phyloP scores from a whole-genome alignment of 257 asterid genomes.

The Solanum etuberosum region DNA sequence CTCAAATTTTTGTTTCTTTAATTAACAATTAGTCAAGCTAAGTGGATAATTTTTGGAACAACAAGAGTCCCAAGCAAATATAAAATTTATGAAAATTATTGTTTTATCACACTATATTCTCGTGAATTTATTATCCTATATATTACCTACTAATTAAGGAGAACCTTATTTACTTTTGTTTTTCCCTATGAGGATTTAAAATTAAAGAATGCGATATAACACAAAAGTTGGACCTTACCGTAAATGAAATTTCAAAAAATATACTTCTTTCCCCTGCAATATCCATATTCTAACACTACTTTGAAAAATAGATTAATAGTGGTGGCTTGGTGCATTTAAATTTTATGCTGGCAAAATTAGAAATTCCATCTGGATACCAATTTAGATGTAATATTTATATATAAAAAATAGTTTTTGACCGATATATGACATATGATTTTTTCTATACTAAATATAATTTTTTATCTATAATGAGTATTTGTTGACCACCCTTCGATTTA shows the following conservation, averaged over 20 bases:
- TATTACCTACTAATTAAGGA: not conserved
- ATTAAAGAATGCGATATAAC: too few species aligned
- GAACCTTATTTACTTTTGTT: not conserved
- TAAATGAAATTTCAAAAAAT: too few species aligned
- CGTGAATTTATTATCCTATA: not conserved
- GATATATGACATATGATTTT: too few species aligned
- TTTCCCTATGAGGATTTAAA: too few species aligned
- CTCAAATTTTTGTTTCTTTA: not conserved
- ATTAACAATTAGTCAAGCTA: not conserved
- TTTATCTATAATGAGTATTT: rapidly evolving
- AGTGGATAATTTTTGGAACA: not conserved
- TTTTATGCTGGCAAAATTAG: too few species aligned
- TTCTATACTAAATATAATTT: too few species aligned
- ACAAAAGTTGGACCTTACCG: too few species aligned
- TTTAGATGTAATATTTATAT: too few species aligned
- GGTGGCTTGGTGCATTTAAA: too few species aligned
- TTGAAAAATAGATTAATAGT: too few species aligned
- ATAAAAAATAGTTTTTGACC: too few species aligned
- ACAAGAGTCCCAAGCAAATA: not conserved
- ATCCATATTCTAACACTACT: not conserved
- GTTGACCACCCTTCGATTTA: not conserved
- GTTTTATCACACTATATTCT: not conserved
- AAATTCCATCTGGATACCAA: too few species aligned
- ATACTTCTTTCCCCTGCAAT: not conserved
- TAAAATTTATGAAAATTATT: not conserved